phyloP scores from a whole-genome alignment of 2,329 filamentous ascomycete species.

The Aspergillus brunneoviolaceus region DNA sequence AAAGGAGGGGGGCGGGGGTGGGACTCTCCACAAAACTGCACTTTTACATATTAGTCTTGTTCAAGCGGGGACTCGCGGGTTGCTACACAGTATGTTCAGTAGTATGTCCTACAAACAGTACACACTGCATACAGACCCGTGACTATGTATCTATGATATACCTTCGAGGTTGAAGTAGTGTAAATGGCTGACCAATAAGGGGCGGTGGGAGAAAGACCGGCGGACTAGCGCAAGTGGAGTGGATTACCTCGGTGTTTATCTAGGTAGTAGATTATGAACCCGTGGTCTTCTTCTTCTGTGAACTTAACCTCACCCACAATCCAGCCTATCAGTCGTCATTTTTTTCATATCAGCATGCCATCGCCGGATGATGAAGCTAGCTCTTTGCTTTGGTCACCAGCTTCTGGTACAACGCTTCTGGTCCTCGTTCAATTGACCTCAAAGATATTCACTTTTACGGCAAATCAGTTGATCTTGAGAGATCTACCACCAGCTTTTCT shows the following conservation, averaged over 20 bases:
- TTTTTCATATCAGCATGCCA: constrained; percentile 16
- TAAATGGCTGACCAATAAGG: background rate
- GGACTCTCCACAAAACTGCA: too few species aligned
- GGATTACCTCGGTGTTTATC: background rate
- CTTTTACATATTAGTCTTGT: too few species aligned
- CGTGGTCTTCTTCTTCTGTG: background rate
- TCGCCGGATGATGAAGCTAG: constrained; percentile 20
- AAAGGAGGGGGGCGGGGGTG: too few species aligned
- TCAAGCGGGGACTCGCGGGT: too few species aligned
- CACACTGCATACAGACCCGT: too few species aligned
- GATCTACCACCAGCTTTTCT: constrained; percentile 82
- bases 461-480: constrained; percentile 87
- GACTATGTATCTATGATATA: too few species aligned
- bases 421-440: constrained; percentile 85
- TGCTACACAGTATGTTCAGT: too few species aligned
- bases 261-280: background rate
- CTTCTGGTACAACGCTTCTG: constrained; percentile 77
- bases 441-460: constrained; percentile 82
- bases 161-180: too few species aligned
- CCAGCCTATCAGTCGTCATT: background rate
- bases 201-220: background rate
- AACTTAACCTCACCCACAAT: background rate
- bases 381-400: constrained; percentile 34
- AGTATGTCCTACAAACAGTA: too few species aligned
- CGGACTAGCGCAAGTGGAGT: background rate